Evolutionary conservation across 352 stramenopile genomes (phyloP).

Genomic region (Phytophthora ohioensis): DNA sequence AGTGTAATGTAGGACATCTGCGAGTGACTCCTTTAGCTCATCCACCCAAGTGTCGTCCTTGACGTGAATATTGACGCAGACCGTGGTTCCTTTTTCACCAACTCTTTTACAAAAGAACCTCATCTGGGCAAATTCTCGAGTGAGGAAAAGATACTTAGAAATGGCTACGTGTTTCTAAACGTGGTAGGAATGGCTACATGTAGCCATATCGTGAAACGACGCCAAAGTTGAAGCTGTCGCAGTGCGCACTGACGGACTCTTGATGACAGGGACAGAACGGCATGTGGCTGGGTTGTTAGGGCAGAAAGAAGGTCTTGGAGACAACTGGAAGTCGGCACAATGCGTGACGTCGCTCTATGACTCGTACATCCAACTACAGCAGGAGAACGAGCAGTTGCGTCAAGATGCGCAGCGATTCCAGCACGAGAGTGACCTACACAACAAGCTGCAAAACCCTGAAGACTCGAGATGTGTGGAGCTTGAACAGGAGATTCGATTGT

Average conservation of each 20-base stretch:
- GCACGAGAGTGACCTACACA: constrained; percentile 23
- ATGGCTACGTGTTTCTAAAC: no score
- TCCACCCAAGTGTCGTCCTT: no score
- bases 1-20: no score
- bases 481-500: constrained; percentile 57
- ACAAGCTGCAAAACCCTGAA: constrained; percentile 22
- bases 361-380: constrained; percentile 70
- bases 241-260: constrained; percentile 18
- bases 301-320: constrained; percentile 36
- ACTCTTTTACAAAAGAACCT: no score
- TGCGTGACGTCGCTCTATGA: constrained; percentile 84
- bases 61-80: no score
- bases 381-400: constrained; percentile 50
- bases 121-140: no score
- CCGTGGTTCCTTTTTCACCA: no score
- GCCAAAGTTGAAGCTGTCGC: constrained; percentile 22
- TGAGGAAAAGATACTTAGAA: no score
- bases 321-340: constrained; percentile 78
- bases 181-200: no score
- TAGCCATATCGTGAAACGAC: neutral
- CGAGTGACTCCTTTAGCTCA: no score
- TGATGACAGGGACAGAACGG: constrained; percentile 31
- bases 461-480: constrained; percentile 33
- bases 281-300: constrained; percentile 13
- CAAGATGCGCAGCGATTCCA: constrained; percentile 19